These are phyloP conservation scores for button mushroom (Agaricus bisporus) DNA, from an alignment of 768 basidiomycete genomes.

Conservation along the genomic window DNA sequence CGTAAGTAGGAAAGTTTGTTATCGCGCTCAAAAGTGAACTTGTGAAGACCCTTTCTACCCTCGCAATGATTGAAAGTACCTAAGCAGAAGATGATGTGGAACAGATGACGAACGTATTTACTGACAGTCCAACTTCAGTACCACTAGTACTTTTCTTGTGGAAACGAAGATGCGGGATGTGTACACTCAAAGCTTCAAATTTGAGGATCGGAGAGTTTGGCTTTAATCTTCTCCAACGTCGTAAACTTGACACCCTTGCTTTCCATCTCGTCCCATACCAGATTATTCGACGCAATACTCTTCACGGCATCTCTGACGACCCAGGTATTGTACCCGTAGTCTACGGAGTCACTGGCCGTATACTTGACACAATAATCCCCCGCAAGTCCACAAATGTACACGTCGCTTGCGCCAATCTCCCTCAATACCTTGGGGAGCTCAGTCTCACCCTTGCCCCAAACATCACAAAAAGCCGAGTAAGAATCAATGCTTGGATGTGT, in stretches of 20 bases:
- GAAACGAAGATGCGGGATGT: neutral
- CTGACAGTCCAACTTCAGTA: neutral
- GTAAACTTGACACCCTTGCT: conserved; percentile 24
- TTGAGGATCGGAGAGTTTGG: neutral
- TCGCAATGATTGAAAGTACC: too few relatives aligned
- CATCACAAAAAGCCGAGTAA: conserved; percentile 75
- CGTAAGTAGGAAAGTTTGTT: too few relatives aligned
- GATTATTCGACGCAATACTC: conserved; percentile 28
- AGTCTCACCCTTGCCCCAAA: conserved; percentile 41
- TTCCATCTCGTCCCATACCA: conserved; percentile 31
- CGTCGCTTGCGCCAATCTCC: conserved; percentile 40
- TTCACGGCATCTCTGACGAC: conserved; percentile 42
- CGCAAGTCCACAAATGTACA: conserved; percentile 66
- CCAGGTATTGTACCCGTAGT: conserved; percentile 45
- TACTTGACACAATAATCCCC: conserved; percentile 74
- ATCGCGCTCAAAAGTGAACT: too few relatives aligned
- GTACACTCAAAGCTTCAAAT: neutral
- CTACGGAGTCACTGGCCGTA: conserved; percentile 48
- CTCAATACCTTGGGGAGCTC: conserved; percentile 38
- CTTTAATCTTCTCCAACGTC: conserved; percentile 17
- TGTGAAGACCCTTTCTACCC: too few relatives aligned
- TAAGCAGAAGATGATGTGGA: too few relatives aligned
- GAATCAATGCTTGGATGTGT: conserved; percentile 57
- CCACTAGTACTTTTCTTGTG: neutral
- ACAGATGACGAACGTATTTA: too few relatives aligned